A percentile compares a stretch with the other conserved stretches of the same genome.
phyloP scores from a whole-genome alignment of 331 rosid genomes.

The Malus hybrid region DNA sequence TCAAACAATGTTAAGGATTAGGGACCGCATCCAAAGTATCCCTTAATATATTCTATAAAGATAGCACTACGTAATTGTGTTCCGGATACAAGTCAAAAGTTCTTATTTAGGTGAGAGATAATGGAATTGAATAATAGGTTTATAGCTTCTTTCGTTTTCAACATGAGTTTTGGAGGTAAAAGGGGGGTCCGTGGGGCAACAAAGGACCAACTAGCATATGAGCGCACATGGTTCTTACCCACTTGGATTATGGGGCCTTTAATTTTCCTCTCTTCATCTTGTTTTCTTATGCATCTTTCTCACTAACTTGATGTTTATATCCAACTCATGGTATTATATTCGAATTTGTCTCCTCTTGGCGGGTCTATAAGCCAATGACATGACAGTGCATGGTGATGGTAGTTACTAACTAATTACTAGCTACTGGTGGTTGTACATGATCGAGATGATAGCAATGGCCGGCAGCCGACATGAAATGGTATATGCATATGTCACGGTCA shows the following conservation, averaged over 20 bases:
- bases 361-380: background rate
- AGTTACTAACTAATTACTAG: background rate
- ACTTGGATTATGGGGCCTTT: conserved; percentile 24
- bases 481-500: background rate
- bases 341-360: background rate
- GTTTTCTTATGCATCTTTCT: conserved; percentile 7
- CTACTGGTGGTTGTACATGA: background rate
- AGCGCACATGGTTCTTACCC: conserved; percentile 44
- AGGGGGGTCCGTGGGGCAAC: conserved; percentile 23
- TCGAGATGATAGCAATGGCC: background rate
- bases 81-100: no score
- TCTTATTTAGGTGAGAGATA: background rate
- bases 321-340: background rate
- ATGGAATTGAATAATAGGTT: background rate
- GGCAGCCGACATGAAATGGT: background rate
- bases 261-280: background rate
- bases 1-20: no score
- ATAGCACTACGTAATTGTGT: no score
- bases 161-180: conserved; percentile 22
- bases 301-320: background rate
- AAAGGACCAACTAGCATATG: conserved; percentile 37
- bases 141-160: conserved; percentile 14
- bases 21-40: no score
- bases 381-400: background rate
- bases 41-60: no score